phyloP scores from a whole-genome alignment of 108 stramenopile genomes.

The Schizochytrium sp. region DNA sequence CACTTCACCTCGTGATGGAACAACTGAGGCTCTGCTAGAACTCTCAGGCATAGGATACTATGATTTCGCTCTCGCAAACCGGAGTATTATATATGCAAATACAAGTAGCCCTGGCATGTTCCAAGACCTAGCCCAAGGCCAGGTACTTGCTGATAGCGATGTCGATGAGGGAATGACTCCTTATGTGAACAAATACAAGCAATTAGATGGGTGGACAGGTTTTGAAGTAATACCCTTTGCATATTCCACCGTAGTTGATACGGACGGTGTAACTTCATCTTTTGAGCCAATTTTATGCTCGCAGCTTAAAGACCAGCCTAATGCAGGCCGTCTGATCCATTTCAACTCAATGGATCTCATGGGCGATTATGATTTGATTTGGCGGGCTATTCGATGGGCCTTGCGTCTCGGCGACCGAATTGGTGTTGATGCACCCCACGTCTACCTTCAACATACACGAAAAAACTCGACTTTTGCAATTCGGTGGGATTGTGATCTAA shows the following conservation, averaged over 20 bases:
- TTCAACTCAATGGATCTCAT: conserved; percentile 21
- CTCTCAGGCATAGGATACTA: background rate
- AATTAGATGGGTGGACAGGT: background rate
- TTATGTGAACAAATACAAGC: background rate
- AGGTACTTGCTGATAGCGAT: background rate
- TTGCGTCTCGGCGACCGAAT: background rate
- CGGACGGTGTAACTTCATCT: background rate
- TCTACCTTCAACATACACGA: background rate
- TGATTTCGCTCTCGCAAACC: background rate
- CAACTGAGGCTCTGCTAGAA: background rate
- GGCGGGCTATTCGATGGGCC: conserved; percentile 24
- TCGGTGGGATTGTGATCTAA: conserved; percentile 40
- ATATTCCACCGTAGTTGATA: background rate
- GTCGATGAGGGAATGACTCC: background rate
- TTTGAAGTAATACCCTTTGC: background rate
- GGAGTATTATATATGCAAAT: background rate
- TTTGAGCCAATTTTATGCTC: conserved; percentile 18
- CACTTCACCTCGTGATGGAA: background rate
- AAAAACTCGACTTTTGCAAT: background rate
- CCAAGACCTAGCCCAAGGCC: background rate
- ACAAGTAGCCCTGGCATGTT: background rate
- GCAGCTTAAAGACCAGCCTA: background rate
- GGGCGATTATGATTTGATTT: background rate
- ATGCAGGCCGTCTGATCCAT: background rate
- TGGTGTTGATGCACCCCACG: background rate